Percentiles rank a stretch among this genome's conserved stretches.
phyloP scores from a whole-genome alignment of 805 yeast species.

The Debaryomyces castellii region DNA sequence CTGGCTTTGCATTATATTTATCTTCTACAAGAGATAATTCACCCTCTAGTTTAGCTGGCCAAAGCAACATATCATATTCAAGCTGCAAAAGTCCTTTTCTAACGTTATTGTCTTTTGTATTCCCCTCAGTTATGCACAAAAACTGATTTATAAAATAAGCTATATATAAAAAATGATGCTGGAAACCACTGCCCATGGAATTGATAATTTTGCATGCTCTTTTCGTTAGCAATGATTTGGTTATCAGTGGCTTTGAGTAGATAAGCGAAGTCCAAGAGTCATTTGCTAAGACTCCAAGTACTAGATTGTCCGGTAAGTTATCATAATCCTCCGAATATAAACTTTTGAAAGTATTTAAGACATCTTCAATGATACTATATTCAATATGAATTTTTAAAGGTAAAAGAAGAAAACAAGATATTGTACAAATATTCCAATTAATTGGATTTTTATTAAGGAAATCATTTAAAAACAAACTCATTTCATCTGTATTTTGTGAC shows the following conservation, averaged over 20 bases:
- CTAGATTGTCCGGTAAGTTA: conserved; percentile 8
- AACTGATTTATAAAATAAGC: conserved; percentile 14
- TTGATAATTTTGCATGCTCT: conserved; percentile 3
- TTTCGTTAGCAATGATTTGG: conserved; percentile 9
- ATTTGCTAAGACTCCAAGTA: conserved; percentile 16
- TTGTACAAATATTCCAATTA: conserved; percentile 12
- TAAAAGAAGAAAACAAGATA: conserved; percentile 17
- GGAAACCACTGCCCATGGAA: conserved; percentile 11
- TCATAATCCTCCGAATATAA: conserved; percentile 3
- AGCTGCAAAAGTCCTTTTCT: conserved; percentile 12
- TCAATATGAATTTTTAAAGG: conserved; percentile 13
- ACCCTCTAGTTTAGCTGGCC: conserved; percentile 19
- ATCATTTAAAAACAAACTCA: neutral
- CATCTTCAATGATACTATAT: conserved; percentile 3
- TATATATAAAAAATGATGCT: conserved; percentile 14
- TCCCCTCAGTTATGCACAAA: conserved; percentile 12
- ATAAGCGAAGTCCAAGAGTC: conserved; percentile 18
- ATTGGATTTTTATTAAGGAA: neutral
- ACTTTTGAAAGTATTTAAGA: conserved; percentile 12
- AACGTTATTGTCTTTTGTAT: neutral
- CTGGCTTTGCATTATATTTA: conserved; percentile 17
- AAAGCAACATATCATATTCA: conserved; percentile 21
- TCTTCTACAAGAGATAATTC: conserved; percentile 18
- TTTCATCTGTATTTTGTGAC: neutral
- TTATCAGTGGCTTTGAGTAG: neutral